These are phyloP conservation scores for Hyphodiscus sp. DNA, from an alignment of 2,329 filamentous ascomycete genomes.

Conservation along the genomic window DNA sequence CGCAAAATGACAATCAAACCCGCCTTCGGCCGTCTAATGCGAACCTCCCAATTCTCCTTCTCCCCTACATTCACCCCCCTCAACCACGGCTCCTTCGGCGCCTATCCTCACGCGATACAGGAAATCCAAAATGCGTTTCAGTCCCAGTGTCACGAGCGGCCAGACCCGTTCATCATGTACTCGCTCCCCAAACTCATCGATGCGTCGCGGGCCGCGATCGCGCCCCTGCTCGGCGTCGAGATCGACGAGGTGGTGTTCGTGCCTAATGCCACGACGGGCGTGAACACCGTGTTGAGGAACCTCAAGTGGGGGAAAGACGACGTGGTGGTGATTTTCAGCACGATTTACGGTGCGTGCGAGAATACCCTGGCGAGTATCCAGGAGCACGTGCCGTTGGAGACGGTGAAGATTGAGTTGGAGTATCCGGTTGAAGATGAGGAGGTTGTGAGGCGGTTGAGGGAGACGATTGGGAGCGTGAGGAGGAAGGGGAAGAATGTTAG, in stretches of 20 bases:
- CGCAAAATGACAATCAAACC: conserved; percentile 11
- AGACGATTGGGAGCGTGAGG: conserved; percentile 45
- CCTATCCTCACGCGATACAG: conserved; percentile 58
- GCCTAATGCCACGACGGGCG: conserved; percentile 68
- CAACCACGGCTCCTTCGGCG: conserved; percentile 65
- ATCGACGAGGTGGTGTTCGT: conserved; percentile 67
- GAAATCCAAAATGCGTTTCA: conserved; percentile 59
- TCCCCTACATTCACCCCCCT: conserved; percentile 20
- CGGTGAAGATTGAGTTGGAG: conserved; percentile 44
- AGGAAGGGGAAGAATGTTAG: conserved; percentile 53
- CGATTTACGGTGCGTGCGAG: conserved; percentile 72
- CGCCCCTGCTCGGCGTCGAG: conserved; percentile 58
- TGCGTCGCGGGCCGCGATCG: conserved; percentile 55
- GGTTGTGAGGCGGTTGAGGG: conserved; percentile 54
- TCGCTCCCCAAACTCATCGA: conserved; percentile 57
- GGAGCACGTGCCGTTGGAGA: conserved; percentile 12
- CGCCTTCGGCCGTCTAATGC: conserved; percentile 22
- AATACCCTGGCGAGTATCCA: conserved; percentile 64
- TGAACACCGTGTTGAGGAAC: conserved; percentile 73
- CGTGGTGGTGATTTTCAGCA: conserved; percentile 69
- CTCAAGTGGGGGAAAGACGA: conserved; percentile 59
- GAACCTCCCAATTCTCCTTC: conserved; percentile 21
- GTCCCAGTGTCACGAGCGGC: conserved; percentile 55
- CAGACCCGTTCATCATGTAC: conserved; percentile 71
- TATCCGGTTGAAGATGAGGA: conserved; percentile 67